Conservation (phyloP, 306 rosid species). For the Acmispon strigosus region DNA sequence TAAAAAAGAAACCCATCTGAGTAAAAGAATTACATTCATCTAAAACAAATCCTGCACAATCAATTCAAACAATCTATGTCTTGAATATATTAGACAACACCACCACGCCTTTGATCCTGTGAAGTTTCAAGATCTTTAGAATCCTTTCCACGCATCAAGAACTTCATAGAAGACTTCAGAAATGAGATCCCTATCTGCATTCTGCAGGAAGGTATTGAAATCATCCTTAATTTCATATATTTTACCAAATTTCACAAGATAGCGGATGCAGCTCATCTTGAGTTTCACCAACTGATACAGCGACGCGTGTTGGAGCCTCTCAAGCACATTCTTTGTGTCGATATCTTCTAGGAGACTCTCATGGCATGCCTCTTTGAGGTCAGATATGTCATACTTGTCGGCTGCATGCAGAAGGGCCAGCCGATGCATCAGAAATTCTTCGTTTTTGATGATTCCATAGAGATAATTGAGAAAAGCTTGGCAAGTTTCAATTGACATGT, state of each 20-base stretch:
- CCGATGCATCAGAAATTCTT: slow-evolving; percentile 71
- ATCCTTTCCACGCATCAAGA: slow-evolving; percentile 87
- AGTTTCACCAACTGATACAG: slow-evolving; percentile 66
- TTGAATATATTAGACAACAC: slow-evolving; percentile 16
- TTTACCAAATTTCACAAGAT: slow-evolving; percentile 95
- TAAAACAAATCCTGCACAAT: slow-evolving; percentile 40
- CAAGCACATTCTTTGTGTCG: slow-evolving; percentile 83
- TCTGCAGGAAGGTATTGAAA: slow-evolving; percentile 69
- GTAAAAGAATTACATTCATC: slow-evolving; percentile 51
- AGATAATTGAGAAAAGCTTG: slow-evolving; percentile 72
- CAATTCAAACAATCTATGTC: slow-evolving; percentile 36
- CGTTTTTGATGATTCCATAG: slow-evolving; percentile 70
- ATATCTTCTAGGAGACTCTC: slow-evolving; percentile 93
- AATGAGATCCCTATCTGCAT: slow-evolving; percentile 82
- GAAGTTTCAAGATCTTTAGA: slow-evolving; percentile 42
- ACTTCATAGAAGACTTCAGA: slow-evolving; percentile 81
- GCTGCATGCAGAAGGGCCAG: slow-evolving; percentile 82
- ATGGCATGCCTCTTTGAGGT: slow-evolving; percentile 79
- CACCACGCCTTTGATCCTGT: not conserved
- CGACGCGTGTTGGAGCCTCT: slow-evolving; percentile 88
- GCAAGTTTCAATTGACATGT: slow-evolving; percentile 83
- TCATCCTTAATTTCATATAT: slow-evolving; percentile 71
- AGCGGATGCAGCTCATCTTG: slow-evolving; percentile 66
- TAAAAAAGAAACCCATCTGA: slow-evolving; percentile 17
- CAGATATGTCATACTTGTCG: slow-evolving; percentile 84